Base-by-base conservation (phyloP, 176 grass and related monocot species). In the Juncus effusus region DNA sequence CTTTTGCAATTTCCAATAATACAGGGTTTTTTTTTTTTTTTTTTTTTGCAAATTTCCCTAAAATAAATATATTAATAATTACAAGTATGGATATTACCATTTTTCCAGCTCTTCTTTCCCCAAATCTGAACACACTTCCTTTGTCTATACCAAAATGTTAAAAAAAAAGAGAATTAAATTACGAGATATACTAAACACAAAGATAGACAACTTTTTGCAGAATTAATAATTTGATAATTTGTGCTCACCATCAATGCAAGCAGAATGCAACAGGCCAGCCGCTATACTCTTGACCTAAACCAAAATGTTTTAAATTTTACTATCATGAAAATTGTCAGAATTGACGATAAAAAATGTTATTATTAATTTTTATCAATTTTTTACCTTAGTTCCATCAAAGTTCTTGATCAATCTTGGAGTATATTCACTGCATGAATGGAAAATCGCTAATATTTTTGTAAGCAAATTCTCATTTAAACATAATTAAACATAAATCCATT, bases 261-360 rank as follows among this genome's bases (percentile, higher is more conserved):
- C 88, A 63, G 93, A 96, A 65, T 96, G 93, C 67, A 91, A 81
- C 93, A 96, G 81, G 74, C 93, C 93, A 53, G 85, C 93, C 72
- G 93, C 85, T 79, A 91, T 73, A 61, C 80, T 70, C 81, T 89
- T 91, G 71, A 96, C 77, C 87, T 96, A 77, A 72, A 82, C 73
- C 59, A 63, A 10, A 83, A 40, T 51, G 9, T 58, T 68, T 79
- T 10, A 60, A 41, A 55, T 19, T 49, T 54, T 37, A 35, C 64
- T 10, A 73, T 62, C 53, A 28, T 42, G 42, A 13, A 67, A 37
- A 4, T 54, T 45, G n/a, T 53, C 41, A 35, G 61, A 3, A 40
- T 36, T 14, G 6, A 77, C 45, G 59, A 60, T 60, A 52, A 5
- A 51, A 53, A 49, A 59, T 11, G 13, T 16, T 60, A 39, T 55